These are phyloP conservation scores for Davidsoniella australis DNA, from an alignment of 2,329 filamentous ascomycete genomes.

Conservation along the genomic window DNA sequence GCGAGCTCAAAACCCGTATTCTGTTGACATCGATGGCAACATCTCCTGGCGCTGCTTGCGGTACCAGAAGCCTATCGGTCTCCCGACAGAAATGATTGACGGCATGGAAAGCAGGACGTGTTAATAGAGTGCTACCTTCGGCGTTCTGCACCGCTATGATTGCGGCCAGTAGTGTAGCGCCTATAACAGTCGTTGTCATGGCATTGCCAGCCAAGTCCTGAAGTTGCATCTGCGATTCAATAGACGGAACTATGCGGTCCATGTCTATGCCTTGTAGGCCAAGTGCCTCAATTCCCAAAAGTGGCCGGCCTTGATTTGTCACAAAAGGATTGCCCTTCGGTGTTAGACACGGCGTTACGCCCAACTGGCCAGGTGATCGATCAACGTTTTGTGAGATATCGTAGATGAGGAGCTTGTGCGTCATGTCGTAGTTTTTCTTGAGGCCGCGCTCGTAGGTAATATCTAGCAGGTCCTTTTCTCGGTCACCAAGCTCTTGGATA, in stretches of 20 bases:
- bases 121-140: too few species aligned
- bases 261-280: constrained; percentile 52
- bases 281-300: constrained; percentile 47
- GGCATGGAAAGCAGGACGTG: too few species aligned
- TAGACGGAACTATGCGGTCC: constrained; percentile 42
- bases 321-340: constrained; percentile 45
- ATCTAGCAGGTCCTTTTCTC: constrained; percentile 51
- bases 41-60: neutral
- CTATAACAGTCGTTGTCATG: constrained; percentile 60
- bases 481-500: constrained; percentile 32
- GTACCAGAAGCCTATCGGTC: too few species aligned
- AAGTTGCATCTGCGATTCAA: constrained; percentile 42
- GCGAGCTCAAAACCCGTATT: too few species aligned
- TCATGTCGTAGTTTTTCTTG: constrained; percentile 29
- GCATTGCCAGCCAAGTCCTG: constrained; percentile 63
- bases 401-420: constrained; percentile 28
- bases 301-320: constrained; percentile 39
- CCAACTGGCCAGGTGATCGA: constrained; percentile 34
- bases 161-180: constrained; percentile 40
- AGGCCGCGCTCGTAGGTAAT: constrained; percentile 33
- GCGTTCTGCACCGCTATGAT: constrained; percentile 24
- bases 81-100: too few species aligned
- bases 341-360: constrained; percentile 50
- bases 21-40: neutral
- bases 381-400: constrained; percentile 63